Conservation (phyloP, 2,329 filamentous ascomycete genomes). For the Akanthomyces muscarius region DNA sequence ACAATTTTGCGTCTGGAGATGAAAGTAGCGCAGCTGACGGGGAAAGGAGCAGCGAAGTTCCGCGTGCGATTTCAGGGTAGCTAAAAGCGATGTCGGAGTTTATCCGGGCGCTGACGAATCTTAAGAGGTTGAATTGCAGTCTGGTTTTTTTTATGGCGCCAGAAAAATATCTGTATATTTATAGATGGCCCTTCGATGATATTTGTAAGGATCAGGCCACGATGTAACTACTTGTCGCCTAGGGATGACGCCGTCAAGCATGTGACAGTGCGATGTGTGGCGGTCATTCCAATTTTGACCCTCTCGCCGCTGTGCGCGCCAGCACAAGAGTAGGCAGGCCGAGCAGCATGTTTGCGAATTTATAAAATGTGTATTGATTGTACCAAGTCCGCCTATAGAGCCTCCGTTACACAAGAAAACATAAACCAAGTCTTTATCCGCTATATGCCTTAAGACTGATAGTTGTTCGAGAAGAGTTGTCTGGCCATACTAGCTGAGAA, state of each 20-base stretch:
- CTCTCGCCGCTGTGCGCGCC: background rate
- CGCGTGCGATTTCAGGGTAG: no score
- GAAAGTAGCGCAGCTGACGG: background rate
- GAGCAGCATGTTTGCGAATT: background rate
- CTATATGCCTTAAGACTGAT: background rate
- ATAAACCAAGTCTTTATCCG: background rate
- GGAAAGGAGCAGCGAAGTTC: background rate
- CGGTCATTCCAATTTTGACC: background rate
- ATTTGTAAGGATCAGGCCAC: background rate
- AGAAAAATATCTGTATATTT: background rate
- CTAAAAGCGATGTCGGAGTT: background rate
- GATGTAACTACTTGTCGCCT: background rate
- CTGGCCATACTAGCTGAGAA: background rate
- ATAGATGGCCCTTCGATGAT: background rate
- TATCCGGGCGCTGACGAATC: background rate
- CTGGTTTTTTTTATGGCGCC: background rate
- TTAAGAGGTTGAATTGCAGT: background rate
- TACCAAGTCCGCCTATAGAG: background rate
- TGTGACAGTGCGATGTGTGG: slow-evolving; percentile 6
- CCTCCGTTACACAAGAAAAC: background rate
- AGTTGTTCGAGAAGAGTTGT: background rate
- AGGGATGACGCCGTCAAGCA: background rate
- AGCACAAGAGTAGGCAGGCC: background rate
- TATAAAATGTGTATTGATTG: background rate
- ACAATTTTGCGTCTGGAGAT: background rate